Evolutionary conservation across 148 eudicot species (phyloP), one percentile per base, ranked within the genome.

Genomic region (Silene latifolia): DNA sequence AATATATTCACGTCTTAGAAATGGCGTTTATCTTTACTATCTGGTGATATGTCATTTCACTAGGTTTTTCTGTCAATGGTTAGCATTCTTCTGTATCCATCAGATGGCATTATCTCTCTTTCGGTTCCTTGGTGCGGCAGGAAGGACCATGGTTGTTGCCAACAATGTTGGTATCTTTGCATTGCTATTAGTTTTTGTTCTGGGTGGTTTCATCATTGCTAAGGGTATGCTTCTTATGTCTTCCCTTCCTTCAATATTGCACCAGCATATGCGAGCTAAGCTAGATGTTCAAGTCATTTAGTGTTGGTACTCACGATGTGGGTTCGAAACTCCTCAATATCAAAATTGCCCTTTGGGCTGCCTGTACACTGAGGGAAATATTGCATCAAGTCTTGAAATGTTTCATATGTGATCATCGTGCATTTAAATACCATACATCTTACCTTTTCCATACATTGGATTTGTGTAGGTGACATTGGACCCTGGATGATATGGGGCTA

Each of bases 401-500:
- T 39, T n/a, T 24, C 21, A 21, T 72, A 10, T 73, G 57, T 13
- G 63, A 73, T 78, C 29, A 65, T 57, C 47, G 18, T 23, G 59
- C 44, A 23, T 47, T 65, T 70, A 4, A 17, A 25, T 14, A 19
- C 13, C n/a, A n/a, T 72, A 25, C 32, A 10, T 10, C 23, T 73
- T 76, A 23, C 42, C 17, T 65, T 11, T 58, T 59, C 8, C 27
- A 21, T 67, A 42, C 54, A 0, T 51, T 32, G 71, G 67, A 23
- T 80, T 29, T 53, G 18, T 71, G 75, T 75, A 90, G 96, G 74
- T 87, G 96, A 90, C 74, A 84, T 86, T 60, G 74, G 72, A 46
- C 82, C 87, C 9, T 88, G 90, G 88, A 85, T 90, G 84, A 82
- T 79, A 73, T 90, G 92, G 96, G 96, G 79, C 57, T 90, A 88